Evolutionary conservation across 2,329 filamentous ascomycete genomes (phyloP), one percentile per base, ranked within the genome.

Genomic region (Trichophyton equinum): DNA sequence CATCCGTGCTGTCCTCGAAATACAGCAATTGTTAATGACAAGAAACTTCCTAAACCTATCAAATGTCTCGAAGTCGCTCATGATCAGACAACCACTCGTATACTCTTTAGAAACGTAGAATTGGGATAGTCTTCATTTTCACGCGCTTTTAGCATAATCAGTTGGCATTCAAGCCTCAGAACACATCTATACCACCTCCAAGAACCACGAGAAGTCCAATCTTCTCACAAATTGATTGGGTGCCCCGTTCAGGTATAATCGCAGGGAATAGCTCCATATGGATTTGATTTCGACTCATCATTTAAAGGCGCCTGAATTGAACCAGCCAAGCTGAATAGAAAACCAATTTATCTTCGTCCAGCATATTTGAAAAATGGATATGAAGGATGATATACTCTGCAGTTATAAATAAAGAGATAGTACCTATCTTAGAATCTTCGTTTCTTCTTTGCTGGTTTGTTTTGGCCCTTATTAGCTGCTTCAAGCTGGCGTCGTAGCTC

Each of bases 401-500:
- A 18, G 4, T 7, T n/a, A 44, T 7, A 44, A 13, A n/a, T 18
- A 44, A 44, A 44, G 15, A 18, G 40, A n/a, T 15, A n/a, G 6
- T 7, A 44, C 40, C 40, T 15, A 25, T 18, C 13, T 74, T 68
- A 83, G 64, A 83, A 83, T 62, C 74, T 81, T 61, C 81, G 70
- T 68, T 80, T 83, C 75, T 84, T 85, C 74, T 81, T 84, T 18
- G 69, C 74, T 8, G 77, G 76, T n/a, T 56, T 55, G 15, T 47
- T 61, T 38, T 25, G 42, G 59, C 75, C 78, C 64, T 80, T 81
- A 30, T 77, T 76, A 66, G 79, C 80, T 60, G 72, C 73, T 59
- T 78, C 78, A 15, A 83, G 66, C 47, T 79, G 73, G 18, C 78
- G 74, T 67, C 83, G 85, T 63, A 86, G 68, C 67, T 82, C 80